Evolutionary conservation across 2,329 filamentous ascomycete species (phyloP).

Genomic region (Sarocladium kiliense): DNA sequence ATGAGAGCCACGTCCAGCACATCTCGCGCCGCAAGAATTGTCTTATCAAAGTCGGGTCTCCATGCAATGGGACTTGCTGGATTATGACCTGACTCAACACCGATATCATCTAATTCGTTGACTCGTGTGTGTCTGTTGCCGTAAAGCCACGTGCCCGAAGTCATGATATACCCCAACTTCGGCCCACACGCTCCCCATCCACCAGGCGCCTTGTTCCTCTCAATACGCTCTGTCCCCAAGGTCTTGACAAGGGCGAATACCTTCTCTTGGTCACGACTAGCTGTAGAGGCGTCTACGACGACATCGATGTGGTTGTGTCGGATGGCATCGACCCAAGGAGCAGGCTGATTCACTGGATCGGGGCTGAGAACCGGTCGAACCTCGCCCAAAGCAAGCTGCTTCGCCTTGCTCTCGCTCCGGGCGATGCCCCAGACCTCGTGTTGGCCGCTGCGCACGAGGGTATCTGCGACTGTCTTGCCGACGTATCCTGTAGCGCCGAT

Average conservation of each 20-base stretch:
- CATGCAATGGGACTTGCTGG: conserved; percentile 9
- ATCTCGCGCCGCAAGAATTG: conserved; percentile 9
- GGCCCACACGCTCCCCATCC: conserved; percentile 1
- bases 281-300: conserved; percentile 12
- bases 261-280: conserved; percentile 10
- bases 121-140: conserved; percentile 9
- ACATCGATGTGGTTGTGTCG: conserved; percentile 11
- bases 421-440: no score
- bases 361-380: conserved; percentile 11
- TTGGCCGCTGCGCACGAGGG: no score
- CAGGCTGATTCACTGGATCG: conserved; percentile 12
- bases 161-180: conserved; percentile 14
- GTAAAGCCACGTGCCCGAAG: conserved; percentile 13
- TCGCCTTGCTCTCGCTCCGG: conserved; percentile 11
- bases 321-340: conserved; percentile 8
- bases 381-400: conserved; percentile 11
- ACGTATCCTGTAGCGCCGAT: no score
- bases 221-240: conserved; percentile 10
- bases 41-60: conserved; percentile 12
- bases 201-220: conserved; percentile 7
- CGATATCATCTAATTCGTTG: conserved; percentile 12
- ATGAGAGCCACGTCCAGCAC: conserved; percentile 13
- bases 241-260: conserved; percentile 10
- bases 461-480: no score
- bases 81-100: background rate